These are phyloP conservation scores for Candida silvicultrix DNA, from an alignment of 805 yeast genomes.

Conservation along the genomic window DNA sequence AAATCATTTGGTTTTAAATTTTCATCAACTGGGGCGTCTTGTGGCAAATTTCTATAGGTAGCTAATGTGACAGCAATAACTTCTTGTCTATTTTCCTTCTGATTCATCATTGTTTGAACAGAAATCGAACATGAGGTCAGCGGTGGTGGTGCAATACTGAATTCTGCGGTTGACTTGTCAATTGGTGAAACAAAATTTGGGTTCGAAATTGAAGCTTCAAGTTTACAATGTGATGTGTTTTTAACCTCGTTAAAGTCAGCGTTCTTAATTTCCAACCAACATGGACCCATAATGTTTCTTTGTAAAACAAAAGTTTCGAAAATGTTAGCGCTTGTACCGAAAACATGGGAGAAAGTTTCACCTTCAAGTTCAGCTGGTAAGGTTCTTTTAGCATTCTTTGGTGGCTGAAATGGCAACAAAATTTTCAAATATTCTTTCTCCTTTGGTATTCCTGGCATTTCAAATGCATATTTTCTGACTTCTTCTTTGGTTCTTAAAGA, in stretches of 20 bases:
- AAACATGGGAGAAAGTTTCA: slow-evolving; percentile 68
- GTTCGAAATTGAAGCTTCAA: slow-evolving; percentile 57
- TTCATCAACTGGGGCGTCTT: slow-evolving; percentile 68
- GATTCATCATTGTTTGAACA: slow-evolving; percentile 74
- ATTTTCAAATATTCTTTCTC: slow-evolving; percentile 78
- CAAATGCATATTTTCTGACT: slow-evolving; percentile 82
- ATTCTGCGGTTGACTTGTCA: slow-evolving; percentile 31
- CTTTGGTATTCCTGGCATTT: slow-evolving; percentile 69
- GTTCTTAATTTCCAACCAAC: slow-evolving; percentile 78
- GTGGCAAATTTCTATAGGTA: slow-evolving; percentile 60
- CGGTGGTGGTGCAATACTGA: slow-evolving; percentile 47
- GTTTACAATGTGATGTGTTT: slow-evolving; percentile 72
- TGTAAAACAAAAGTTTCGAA: slow-evolving; percentile 85
- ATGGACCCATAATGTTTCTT: slow-evolving; percentile 91
- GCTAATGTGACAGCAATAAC: slow-evolving; percentile 79
- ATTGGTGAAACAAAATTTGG: slow-evolving; percentile 45
- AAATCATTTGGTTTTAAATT: slow-evolving; percentile 52
- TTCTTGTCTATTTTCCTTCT: slow-evolving; percentile 75
- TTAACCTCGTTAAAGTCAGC: slow-evolving; percentile 53
- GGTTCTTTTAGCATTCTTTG: slow-evolving; percentile 39
- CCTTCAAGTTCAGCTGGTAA: slow-evolving; percentile 67
- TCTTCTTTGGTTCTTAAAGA: slow-evolving; percentile 66
- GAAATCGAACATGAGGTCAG: slow-evolving; percentile 69
- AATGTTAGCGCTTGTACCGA: slow-evolving; percentile 67
- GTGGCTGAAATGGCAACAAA: slow-evolving; percentile 66